A percentile compares a stretch with the other conserved stretches of the same genome.
These are phyloP conservation scores for Daldinia grandis DNA, from an alignment of 495 filamentous ascomycete genomes.

Conservation along the genomic window DNA sequence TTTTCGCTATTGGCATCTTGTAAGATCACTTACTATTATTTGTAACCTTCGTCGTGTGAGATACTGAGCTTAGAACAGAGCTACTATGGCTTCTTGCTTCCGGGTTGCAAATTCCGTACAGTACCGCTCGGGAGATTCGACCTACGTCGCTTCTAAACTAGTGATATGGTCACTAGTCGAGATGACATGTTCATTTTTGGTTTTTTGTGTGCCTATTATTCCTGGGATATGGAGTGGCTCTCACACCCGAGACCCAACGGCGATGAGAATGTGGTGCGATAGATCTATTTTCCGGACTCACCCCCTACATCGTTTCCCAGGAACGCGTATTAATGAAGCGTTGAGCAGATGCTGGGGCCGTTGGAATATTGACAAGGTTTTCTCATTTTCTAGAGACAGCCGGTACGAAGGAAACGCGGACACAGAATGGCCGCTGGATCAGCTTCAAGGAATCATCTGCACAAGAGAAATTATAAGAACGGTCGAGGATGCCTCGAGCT, in stretches of 20 bases:
- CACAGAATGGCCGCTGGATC: not conserved
- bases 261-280: not conserved
- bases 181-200: conserved; percentile 1
- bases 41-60: not conserved
- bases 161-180: not conserved
- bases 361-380: not conserved
- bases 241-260: not conserved
- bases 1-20: conserved; percentile 21
- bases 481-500: not conserved
- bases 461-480: not conserved
- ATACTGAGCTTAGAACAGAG: not conserved
- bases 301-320: not conserved
- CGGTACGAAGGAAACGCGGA: not conserved
- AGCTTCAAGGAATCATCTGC: not conserved
- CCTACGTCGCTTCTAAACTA: not conserved
- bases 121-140: not conserved
- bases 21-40: not conserved
- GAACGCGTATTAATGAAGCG: not conserved
- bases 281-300: not conserved
- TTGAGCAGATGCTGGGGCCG: not conserved
- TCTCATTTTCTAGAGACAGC: not conserved
- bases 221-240: not conserved
- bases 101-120: not conserved
- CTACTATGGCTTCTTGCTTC: not conserved
- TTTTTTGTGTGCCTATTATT: not conserved